Evolutionary conservation across 1,284 basidiomycete genomes (phyloP), one percentile per base, ranked within the genome.

Genomic region (Caloboletus inedulis): DNA sequence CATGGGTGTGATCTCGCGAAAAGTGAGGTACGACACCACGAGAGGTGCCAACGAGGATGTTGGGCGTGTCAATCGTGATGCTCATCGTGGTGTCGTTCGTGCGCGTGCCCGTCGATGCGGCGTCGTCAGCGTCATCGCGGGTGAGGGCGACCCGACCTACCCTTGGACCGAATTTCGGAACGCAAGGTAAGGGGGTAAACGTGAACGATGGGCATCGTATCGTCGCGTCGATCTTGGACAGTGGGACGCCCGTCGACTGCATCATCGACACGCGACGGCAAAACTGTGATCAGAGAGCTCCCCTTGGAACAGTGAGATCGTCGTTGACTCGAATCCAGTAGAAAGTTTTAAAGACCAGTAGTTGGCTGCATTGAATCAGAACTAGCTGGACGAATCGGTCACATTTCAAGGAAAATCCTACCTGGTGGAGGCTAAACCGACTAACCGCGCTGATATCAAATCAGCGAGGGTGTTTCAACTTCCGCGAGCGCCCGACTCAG

Each of bases 11-110:
- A 60, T 90, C 88, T 35, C 78, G 72, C 8, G 87, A 85, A 6
- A 91, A 72, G 69, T 92, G 90, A 3, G 85, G 84, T 0, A 91
- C 74, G 25, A 86, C 72, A 0, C 90, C 90, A 23, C 87, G 81
- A 41, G 84, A 85, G 8, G 88, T 87, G 5, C 77, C 69, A 0
- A 80, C 74, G 30, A 89, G 67, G 41, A 89, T 56, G 1, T 75
- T 77, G 1, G 89, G 89, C 0, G 89, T 91, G 23, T 71, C 59
- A 21, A 87, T 70, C 21, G 71, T 65, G 47, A 77, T 66, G 34
- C 21, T 23, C 43, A 52, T 40, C 18, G 16, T 7, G 43, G 9
- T 14, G 23, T 12, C 16, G 35, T 14, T 13, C 23, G 12, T 35
- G 10, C 7, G 8, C 9, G 36, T 39, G 7, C 7, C 8, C 13